Percentiles rank a stretch among this genome's conserved stretches.
phyloP scores from a whole-genome alignment of 257 asterid genomes.

The Rehmannia glutinosa region DNA sequence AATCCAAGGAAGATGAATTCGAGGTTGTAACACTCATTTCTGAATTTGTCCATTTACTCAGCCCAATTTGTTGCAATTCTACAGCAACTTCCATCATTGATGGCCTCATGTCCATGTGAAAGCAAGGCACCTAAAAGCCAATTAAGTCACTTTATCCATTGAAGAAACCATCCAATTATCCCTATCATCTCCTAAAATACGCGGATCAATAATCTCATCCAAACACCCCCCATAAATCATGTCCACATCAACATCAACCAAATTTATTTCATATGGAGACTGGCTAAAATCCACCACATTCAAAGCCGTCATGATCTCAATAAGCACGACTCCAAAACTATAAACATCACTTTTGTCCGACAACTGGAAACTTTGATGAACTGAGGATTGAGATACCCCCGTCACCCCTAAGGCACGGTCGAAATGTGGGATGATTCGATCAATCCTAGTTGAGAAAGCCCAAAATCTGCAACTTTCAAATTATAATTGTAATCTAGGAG shows the following conservation, averaged over 20 bases:
- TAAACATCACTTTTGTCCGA: background rate
- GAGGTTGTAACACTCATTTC: slow-evolving; percentile 13
- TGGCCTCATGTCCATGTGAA: slow-evolving; percentile 55
- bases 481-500: slow-evolving; percentile 41
- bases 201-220: slow-evolving; percentile 43
- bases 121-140: slow-evolving; percentile 53
- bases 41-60: slow-evolving; percentile 30
- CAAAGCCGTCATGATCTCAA: background rate
- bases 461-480: slow-evolving; percentile 62
- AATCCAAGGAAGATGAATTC: slow-evolving; percentile 16
- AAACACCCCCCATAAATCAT: background rate
- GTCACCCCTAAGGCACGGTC: background rate
- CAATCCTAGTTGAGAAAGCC: slow-evolving; percentile 46
- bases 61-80: slow-evolving; percentile 41
- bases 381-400: background rate
- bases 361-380: background rate
- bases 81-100: slow-evolving; percentile 50
- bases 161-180: slow-evolving; percentile 33
- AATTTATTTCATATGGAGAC: background rate
- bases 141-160: slow-evolving; percentile 36
- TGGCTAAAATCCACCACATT: background rate
- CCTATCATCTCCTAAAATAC: slow-evolving; percentile 7
- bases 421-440: background rate
- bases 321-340: too few relatives aligned
- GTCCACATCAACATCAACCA: background rate